Percentiles rank a stretch among this genome's conserved stretches.
These are phyloP conservation scores for Pythium dissotocum DNA, from an alignment of 352 stramenopile species.

Conservation along the genomic window DNA sequence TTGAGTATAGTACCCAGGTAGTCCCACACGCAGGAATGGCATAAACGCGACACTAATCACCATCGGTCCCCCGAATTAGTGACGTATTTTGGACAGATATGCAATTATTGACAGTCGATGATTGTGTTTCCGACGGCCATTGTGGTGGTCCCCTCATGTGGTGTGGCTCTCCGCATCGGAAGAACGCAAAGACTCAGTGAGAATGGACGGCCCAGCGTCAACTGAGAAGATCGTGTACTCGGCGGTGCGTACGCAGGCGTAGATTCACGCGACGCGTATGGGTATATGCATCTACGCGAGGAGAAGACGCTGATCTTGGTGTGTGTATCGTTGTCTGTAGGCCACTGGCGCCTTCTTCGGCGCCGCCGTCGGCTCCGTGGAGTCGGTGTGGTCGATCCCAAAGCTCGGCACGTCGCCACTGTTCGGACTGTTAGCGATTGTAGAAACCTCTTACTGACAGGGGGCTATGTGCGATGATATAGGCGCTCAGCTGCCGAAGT, in stretches of 20 bases:
- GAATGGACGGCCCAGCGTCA: conserved; percentile 62
- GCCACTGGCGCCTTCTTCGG: conserved; percentile 79
- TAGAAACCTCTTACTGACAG: not conserved
- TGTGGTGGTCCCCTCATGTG: conserved; percentile 18
- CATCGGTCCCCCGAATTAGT: conserved; percentile 4
- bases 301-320: not conserved
- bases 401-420: conserved; percentile 64
- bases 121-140: conserved; percentile 13
- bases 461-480: not conserved
- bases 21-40: conserved; percentile 29
- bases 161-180: conserved; percentile 7
- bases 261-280: not conserved
- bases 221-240: conserved; percentile 81
- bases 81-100: conserved; percentile 16
- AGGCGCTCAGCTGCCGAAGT: conserved; percentile 83
- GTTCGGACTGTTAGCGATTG: not conserved
- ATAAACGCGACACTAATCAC: too few relatives aligned
- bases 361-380: conserved; percentile 63
- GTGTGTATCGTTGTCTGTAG: conserved; percentile 29
- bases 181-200: conserved; percentile 27
- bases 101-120: not conserved
- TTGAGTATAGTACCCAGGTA: conserved; percentile 20
- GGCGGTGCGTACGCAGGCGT: conserved; percentile 41
- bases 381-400: conserved; percentile 87
- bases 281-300: not conserved